Evolutionary conservation across 148 eudicot genomes (phyloP), one percentile per base, ranked within the genome.

Genomic region (Silene uniflora): DNA sequence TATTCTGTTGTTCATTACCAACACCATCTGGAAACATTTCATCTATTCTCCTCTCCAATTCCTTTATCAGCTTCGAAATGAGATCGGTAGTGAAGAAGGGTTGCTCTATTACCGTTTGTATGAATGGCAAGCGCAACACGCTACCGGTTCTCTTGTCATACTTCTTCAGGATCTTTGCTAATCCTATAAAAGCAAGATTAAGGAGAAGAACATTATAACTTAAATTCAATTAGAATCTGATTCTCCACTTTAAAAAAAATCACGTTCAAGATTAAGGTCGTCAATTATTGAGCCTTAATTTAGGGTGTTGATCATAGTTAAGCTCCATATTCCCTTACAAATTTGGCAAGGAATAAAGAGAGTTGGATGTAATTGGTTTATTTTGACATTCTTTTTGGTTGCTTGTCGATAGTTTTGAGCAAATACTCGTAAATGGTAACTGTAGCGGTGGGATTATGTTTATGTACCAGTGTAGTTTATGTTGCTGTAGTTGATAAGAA

Each of bases 131-230:
- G 6, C 95, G 81, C 32, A 92, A 17, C 10, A 90, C 61, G 47
- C 91, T 88, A 0, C 97, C 92, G 0, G 94, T 87, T 85, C 89
- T 76, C 74, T 92, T 92, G 91, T 92, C 95, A 49, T 88, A 90
- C 79, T 90, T 92, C 87, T 92, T 92, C 59, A 92, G 58, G 56
- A 92, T 92, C 85, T 92, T 92, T 5, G 92, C 93, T 77, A 92
- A 73, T n/a, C 97, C 97, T 92, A 19, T 9, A 74, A 8, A 39
- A 39, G 46, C n/a, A 52, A 71, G 35, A 76, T 32, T 19, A n/a
- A 77, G 62, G 10, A 39, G 27, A 3, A 18, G 10, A 9, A 7
- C n/a, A 63, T 32, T 7, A 72, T 18, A 12, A 35, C 6, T 42
- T 24, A 55, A 17, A 66, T 73, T 62, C 52, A 29, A 17, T 29